Evolutionary conservation across 2,329 filamentous ascomycete genomes (phyloP).

Genomic region (Dothiorella sarmentorum): DNA sequence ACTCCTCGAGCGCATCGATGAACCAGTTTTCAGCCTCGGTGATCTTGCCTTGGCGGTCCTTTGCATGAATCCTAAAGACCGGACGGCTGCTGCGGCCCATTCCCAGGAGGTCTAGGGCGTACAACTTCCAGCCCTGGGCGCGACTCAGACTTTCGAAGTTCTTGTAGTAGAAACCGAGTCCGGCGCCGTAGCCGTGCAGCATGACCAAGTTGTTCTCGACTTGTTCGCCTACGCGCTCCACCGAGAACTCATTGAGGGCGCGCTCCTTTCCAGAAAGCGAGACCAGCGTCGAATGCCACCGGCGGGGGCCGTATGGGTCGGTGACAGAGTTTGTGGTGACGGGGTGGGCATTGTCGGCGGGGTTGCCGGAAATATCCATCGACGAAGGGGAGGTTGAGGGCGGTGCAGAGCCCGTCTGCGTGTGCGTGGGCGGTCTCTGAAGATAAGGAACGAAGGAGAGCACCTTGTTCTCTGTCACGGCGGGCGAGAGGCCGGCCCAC

Average conservation of each 20-base stretch:
- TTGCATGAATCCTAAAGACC: slow-evolving; percentile 78
- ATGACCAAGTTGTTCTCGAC: slow-evolving; percentile 87
- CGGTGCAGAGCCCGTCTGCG: slow-evolving; percentile 57
- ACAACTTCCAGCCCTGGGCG: slow-evolving; percentile 77
- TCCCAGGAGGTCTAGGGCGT: slow-evolving; percentile 89
- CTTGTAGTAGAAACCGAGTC: slow-evolving; percentile 96
- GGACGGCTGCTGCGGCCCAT: slow-evolving; percentile 89
- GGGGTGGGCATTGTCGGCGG: slow-evolving; percentile 37
- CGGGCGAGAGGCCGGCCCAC: slow-evolving; percentile 84
- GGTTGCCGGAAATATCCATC: slow-evolving; percentile 37
- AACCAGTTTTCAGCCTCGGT: slow-evolving; percentile 93
- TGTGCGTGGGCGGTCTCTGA: slow-evolving; percentile 65
- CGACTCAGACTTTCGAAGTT: slow-evolving; percentile 89
- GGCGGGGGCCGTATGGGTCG: slow-evolving; percentile 79
- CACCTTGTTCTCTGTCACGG: slow-evolving; percentile 81
- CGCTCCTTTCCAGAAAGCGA: slow-evolving; percentile 80
- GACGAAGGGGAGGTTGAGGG: slow-evolving; percentile 42
- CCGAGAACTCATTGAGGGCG: slow-evolving; percentile 86
- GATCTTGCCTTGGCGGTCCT: slow-evolving; percentile 75
- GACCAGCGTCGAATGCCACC: slow-evolving; percentile 85
- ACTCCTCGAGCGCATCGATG: slow-evolving; percentile 92
- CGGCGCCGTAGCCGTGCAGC: slow-evolving; percentile 94
- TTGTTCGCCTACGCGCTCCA: slow-evolving; percentile 76
- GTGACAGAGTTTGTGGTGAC: slow-evolving; percentile 46
- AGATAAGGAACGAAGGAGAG: slow-evolving; percentile 83